Evolutionary conservation across 345 rosid genomes (phyloP).

Genomic region (Corchorus olitorius): DNA sequence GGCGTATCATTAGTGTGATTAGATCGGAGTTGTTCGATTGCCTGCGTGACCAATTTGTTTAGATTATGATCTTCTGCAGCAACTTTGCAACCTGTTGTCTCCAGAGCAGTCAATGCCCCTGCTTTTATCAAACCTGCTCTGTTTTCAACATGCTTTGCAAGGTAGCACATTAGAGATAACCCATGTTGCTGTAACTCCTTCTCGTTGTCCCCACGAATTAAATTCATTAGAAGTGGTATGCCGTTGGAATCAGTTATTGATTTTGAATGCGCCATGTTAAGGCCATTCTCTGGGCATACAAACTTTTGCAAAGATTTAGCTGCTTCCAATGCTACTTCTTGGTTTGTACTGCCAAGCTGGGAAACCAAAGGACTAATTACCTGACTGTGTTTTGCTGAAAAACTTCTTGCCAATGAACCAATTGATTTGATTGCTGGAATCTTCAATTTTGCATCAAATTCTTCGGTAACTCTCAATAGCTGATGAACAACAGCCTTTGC

Average conservation of each 20-base stretch:
- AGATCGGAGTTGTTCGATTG: slow-evolving; percentile 57
- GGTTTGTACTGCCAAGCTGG: slow-evolving; percentile 46
- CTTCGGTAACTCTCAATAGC: slow-evolving; percentile 57
- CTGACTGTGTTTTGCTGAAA: slow-evolving; percentile 73
- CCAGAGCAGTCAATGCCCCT: slow-evolving; percentile 69
- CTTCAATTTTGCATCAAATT: slow-evolving; percentile 41
- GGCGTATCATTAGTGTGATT: slow-evolving; percentile 37
- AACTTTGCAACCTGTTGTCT: slow-evolving; percentile 59
- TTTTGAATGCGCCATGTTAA: slow-evolving; percentile 55
- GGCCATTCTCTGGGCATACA: slow-evolving; percentile 51
- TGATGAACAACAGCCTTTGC: slow-evolving; percentile 82
- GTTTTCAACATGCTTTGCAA: slow-evolving; percentile 61
- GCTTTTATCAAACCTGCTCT: slow-evolving; percentile 58
- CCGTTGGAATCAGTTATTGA: slow-evolving; percentile 60
- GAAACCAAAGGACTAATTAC: slow-evolving; percentile 63
- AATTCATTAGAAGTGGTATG: slow-evolving; percentile 53
- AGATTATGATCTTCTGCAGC: slow-evolving; percentile 55
- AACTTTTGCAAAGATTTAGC: slow-evolving; percentile 74
- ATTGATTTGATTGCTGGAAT: slow-evolving; percentile 67
- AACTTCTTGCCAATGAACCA: slow-evolving; percentile 82
- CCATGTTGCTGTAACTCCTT: slow-evolving; percentile 58
- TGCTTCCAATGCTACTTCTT: slow-evolving; percentile 65
- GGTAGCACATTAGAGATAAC: slow-evolving; percentile 67
- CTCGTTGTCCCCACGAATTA: slow-evolving; percentile 54
- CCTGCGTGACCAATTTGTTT: slow-evolving; percentile 60